Base-by-base conservation (phyloP, 148 eudicot species). In the Rhododendron vialii region DNA sequence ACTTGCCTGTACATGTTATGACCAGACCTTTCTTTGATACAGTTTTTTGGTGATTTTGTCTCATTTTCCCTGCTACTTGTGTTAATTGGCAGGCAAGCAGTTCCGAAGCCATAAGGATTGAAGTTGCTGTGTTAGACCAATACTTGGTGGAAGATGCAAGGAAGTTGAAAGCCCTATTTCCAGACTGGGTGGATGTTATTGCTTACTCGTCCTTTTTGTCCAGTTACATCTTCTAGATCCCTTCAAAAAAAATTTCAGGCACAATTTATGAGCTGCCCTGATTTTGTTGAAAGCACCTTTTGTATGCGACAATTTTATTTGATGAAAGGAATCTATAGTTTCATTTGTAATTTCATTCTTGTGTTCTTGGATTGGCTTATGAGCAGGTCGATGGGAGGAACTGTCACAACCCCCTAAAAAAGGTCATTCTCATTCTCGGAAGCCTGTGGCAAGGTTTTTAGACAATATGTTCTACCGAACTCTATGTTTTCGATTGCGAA, bases 121-220 rank as follows among this genome's bases (percentile, higher is more conserved):
- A 94, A 85, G 88, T 93, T 80, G 98, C 96, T 82, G 95, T 94
- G 0, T 63, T 97, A 63, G 99, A 97, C 55, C 96, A 93, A 85
- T 87, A 93, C 89, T 83, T 95, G 90, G 65, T 91, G 57, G 95
- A 93, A 47, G 61, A 88, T 36, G 82, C 92, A 12, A 91, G 87
- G 88, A 89, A 89, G 59, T 48, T 97, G 87, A 97, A 92, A 90
- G 89, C 88, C 84, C 90, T 88, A 75, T 97, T 97, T 36, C 99
- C 99, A 15, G 87, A 92, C 74, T 97, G 99, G 99, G 92, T 90
- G 85, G 99, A 97, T 89, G 86, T 95, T 33, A 85, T 86, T 41
- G 90, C 98, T 2, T 95, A 88, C 85, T 89, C 99, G 8, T 94
- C 98, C 84, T 97, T 93, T 87, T 84, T 93, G 90, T 97, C 98